Conservation (phyloP, 306 rosid species). For the Carpinus fangiana region DNA sequence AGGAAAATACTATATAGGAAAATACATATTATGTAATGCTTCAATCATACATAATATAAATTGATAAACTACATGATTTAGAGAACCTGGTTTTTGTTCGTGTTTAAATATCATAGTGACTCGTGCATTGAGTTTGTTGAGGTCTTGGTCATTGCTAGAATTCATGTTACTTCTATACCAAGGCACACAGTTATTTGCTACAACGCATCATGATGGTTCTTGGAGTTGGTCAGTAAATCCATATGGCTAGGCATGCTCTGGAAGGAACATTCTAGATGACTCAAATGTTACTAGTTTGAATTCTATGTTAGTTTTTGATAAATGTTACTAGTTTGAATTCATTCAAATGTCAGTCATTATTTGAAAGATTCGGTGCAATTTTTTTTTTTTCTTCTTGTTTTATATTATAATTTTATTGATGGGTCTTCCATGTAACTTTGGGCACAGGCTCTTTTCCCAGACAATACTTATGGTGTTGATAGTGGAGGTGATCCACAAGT, state of each 20-base stretch:
- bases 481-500: slow-evolving; percentile 95
- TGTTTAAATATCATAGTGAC: neutral
- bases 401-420: slow-evolving; percentile 7
- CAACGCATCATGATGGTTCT: neutral
- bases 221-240: neutral
- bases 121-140: slow-evolving; percentile 1
- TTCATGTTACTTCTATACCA: neutral
- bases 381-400: slow-evolving; percentile 15
- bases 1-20: neutral
- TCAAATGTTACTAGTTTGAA: neutral
- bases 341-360: neutral
- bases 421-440: slow-evolving; percentile 22
- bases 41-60: neutral
- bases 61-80: slow-evolving; percentile 7
- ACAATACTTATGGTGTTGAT: slow-evolving; percentile 91
- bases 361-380: neutral
- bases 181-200: slow-evolving; percentile 1
- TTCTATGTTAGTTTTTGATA: neutral
- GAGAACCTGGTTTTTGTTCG: neutral
- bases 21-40: neutral
- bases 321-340: neutral
- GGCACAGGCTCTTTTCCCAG: slow-evolving; percentile 91
- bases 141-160: neutral
- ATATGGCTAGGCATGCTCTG: neutral
- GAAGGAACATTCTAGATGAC: neutral